Evolutionary conservation across 2,329 filamentous ascomycete species (phyloP).

Genomic region (Xylariaceae sp.): DNA sequence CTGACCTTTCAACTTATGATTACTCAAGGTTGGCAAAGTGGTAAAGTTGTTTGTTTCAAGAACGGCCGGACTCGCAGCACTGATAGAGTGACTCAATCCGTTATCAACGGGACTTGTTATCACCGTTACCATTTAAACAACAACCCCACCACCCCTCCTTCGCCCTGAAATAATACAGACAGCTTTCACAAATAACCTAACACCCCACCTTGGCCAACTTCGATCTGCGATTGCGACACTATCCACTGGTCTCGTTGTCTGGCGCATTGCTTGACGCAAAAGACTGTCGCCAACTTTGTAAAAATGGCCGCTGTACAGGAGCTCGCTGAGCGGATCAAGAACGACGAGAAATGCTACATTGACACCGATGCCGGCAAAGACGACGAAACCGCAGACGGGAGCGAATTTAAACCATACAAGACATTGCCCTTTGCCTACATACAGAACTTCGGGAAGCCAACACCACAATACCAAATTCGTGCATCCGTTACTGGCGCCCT

Average conservation of each 20-base stretch:
- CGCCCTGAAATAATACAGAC: conserved; percentile 22
- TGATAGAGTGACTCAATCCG: conserved; percentile 5
- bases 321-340: conserved; percentile 58
- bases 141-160: conserved; percentile 30
- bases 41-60: no score
- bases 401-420: conserved; percentile 80
- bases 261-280: conserved; percentile 4
- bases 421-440: conserved; percentile 79
- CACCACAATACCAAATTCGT: conserved; percentile 70
- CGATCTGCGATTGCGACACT: background rate
- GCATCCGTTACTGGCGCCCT: conserved; percentile 69
- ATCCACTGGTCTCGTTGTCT: no score
- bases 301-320: conserved; percentile 55
- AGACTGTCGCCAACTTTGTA: background rate
- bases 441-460: conserved; percentile 65
- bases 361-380: conserved; percentile 82
- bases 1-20: no score
- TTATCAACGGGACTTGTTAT: background rate
- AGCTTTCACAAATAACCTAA: conserved; percentile 16
- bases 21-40: no score
- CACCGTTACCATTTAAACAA: background rate
- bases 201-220: conserved; percentile 17
- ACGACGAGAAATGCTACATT: conserved; percentile 68
- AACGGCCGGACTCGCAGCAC: conserved; percentile 4
- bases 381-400: conserved; percentile 69